A percentile compares a stretch with the other conserved stretches of the same genome.
Conservation (phyloP, 2,329 filamentous ascomycete genomes). For the Geosmithia putterillii region DNA sequence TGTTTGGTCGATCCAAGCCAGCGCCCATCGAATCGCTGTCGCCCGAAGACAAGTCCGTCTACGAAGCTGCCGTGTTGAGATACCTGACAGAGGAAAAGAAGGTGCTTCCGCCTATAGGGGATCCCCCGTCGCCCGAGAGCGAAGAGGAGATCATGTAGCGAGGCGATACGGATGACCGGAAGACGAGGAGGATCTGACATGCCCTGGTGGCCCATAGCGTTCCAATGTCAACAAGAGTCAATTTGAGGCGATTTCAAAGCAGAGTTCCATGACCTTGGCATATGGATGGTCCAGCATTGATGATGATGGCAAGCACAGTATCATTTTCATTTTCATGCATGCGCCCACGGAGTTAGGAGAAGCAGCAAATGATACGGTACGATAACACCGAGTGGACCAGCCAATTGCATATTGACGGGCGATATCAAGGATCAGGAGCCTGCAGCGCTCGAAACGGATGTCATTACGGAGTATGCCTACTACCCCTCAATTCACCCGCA, state of each 20-base stretch:
- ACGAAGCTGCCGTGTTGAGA: neutral
- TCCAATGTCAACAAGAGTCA: too few species aligned
- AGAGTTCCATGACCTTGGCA: too few species aligned
- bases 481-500: too few species aligned
- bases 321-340: neutral
- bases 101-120: neutral
- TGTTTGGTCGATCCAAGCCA: slow-evolving; percentile 10
- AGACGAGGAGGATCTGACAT: too few species aligned
- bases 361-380: neutral
- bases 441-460: too few species aligned
- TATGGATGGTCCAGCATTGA: too few species aligned
- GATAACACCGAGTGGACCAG: neutral
- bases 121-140: neutral
- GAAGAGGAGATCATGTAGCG: neutral
- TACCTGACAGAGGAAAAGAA: slow-evolving; percentile 1
- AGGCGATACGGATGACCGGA: too few species aligned
- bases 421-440: neutral
- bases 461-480: too few species aligned
- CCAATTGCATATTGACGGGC: neutral
- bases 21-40: neutral
- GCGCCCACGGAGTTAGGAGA: neutral
- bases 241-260: too few species aligned
- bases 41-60: neutral
- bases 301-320: too few species aligned
- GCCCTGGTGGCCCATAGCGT: too few species aligned